A percentile compares a stretch with the other conserved stretches of the same genome.
Conservation (phyloP, 1,284 basidiomycete genomes). For the Waitea zeae region DNA sequence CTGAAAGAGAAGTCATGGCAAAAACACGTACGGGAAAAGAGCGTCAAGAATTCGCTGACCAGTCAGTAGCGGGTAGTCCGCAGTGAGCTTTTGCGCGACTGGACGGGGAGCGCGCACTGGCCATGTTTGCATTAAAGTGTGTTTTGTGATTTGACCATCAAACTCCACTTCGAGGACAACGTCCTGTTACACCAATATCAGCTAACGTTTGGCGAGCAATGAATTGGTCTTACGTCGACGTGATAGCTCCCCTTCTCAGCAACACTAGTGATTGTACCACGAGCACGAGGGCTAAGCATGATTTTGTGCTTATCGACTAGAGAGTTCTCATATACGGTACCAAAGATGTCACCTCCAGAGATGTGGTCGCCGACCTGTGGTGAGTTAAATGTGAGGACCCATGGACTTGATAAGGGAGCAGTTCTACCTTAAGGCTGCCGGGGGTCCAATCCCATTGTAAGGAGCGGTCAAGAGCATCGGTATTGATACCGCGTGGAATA, state of each 20-base stretch:
- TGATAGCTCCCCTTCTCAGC: constrained; percentile 92
- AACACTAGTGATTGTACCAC: constrained; percentile 89
- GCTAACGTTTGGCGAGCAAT: constrained; percentile 2
- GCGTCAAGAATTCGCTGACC: constrained; percentile 97
- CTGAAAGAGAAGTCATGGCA: not conserved
- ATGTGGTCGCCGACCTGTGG: constrained; percentile 95
- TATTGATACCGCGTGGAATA: constrained; percentile 97
- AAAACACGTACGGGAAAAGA: constrained; percentile 66
- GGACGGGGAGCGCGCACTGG: constrained; percentile 97
- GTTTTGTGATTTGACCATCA: constrained; percentile 85
- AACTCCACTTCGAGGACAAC: constrained; percentile 96
- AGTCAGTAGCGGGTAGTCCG: constrained; percentile 85
- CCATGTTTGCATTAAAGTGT: constrained; percentile 97
- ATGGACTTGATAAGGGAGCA: too few relatives aligned
- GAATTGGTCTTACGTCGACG: constrained; percentile 54
- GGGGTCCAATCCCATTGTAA: constrained; percentile 96
- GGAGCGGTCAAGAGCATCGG: constrained; percentile 80
- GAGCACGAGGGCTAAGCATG: constrained; percentile 85
- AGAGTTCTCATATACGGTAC: constrained; percentile 93
- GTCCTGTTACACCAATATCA: constrained; percentile 35
- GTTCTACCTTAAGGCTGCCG: constrained; percentile 59
- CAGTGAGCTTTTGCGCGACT: constrained; percentile 86
- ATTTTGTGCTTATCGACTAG: constrained; percentile 94
- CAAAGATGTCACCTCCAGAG: constrained; percentile 93
- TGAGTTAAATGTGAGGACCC: too few relatives aligned